Evolutionary conservation across 257 asterid species (phyloP).

Genomic region (Nicotiana tabacum): DNA sequence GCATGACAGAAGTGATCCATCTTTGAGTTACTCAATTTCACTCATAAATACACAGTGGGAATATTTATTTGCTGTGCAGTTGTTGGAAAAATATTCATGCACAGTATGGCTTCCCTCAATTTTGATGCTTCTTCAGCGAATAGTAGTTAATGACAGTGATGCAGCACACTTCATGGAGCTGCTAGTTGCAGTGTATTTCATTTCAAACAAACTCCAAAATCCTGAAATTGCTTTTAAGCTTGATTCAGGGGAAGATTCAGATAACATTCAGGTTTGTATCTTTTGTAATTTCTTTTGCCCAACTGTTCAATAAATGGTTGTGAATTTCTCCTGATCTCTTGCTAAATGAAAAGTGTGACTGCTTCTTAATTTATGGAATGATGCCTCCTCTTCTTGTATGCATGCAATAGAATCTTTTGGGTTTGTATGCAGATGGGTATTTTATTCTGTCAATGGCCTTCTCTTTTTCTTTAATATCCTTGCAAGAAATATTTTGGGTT

Average conservation of each 20-base stretch:
- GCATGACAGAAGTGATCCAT: slow-evolving; percentile 27
- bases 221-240: slow-evolving; percentile 74
- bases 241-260: slow-evolving; percentile 53
- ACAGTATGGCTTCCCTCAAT: slow-evolving; percentile 78
- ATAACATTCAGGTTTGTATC: slow-evolving; percentile 57
- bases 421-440: neutral
- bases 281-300: slow-evolving; percentile 1
- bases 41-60: slow-evolving; percentile 60
- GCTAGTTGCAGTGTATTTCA: slow-evolving; percentile 52
- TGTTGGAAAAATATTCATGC: slow-evolving; percentile 74
- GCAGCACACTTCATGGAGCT: slow-evolving; percentile 47
- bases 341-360: neutral
- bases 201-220: slow-evolving; percentile 66
- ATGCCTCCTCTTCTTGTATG: neutral
- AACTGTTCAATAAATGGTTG: neutral
- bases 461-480: neutral
- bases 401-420: neutral
- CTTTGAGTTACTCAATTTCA: slow-evolving; percentile 35
- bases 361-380: neutral
- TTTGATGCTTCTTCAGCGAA: slow-evolving; percentile 51
- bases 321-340: neutral
- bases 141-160: slow-evolving; percentile 31
- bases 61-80: slow-evolving; percentile 59
- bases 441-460: neutral
- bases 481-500: neutral